phyloP scores from a whole-genome alignment of 202 grass and related monocot genomes.

The Elaeis oleifera region DNA sequence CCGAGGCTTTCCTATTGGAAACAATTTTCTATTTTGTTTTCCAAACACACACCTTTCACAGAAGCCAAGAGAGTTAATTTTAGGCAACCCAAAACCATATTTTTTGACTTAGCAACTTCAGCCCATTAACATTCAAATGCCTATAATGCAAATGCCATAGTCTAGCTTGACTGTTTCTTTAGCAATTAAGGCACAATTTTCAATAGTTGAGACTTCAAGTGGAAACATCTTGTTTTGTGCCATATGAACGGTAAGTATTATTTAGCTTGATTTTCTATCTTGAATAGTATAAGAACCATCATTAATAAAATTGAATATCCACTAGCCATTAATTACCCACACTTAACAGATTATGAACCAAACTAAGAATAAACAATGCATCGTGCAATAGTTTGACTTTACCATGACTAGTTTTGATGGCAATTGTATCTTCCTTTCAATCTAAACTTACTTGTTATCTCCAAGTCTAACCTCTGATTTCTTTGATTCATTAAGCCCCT shows the following conservation, averaged over 20 bases:
- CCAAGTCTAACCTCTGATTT: not conserved
- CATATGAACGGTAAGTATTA: not conserved
- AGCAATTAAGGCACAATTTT: not conserved
- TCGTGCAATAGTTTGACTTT: not conserved
- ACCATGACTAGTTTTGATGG: not conserved
- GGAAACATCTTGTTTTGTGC: not conserved
- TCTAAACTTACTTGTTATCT: constrained; percentile 8
- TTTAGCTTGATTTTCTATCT: not conserved
- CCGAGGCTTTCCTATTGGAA: not conserved
- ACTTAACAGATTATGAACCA: constrained; percentile 4
- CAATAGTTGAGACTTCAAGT: not conserved
- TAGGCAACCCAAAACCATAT: not conserved
- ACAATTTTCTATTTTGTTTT: not conserved
- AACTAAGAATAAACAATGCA: constrained; percentile 10
- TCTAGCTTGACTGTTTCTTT: not conserved
- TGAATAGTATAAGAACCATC: not conserved
- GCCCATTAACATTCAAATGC: constrained; percentile 4
- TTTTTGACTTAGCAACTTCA: not conserved
- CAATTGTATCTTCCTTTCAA: not conserved
- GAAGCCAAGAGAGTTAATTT: not conserved
- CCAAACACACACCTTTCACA: not conserved
- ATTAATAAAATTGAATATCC: constrained; percentile 9
- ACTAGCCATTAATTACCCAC: constrained; percentile 8
- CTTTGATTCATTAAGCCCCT: not conserved
- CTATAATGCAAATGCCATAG: not conserved